These are phyloP conservation scores for Trametes maxima DNA, from an alignment of 768 basidiomycete species.

Conservation along the genomic window DNA sequence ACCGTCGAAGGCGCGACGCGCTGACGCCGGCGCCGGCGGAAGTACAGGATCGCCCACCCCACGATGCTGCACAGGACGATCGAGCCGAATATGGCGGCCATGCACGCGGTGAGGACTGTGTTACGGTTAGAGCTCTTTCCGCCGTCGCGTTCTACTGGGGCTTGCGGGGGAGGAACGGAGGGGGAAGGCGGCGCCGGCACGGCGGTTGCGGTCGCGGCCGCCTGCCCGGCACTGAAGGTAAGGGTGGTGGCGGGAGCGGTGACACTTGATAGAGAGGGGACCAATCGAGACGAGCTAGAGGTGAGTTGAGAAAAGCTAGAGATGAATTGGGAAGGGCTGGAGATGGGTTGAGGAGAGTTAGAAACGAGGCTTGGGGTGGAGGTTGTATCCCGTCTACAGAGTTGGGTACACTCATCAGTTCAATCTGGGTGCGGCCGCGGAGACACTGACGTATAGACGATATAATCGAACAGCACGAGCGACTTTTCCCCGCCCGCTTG, in stretches of 20 bases:
- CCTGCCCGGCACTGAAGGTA: neutral
- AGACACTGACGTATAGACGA: conserved; percentile 41
- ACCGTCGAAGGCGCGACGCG: conserved; percentile 14
- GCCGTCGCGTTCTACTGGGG: neutral
- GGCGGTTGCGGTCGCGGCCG: neutral
- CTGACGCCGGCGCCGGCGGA: neutral
- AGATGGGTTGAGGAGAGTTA: neutral
- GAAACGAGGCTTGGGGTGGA: no score
- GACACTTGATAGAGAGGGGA: neutral
- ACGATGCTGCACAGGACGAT: neutral
- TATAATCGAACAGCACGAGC: conserved; percentile 40
- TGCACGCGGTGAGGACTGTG: neutral
- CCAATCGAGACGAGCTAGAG: neutral
- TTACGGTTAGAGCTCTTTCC: neutral
- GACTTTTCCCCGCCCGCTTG: conserved; percentile 32
- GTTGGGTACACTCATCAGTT: neutral
- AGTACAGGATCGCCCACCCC: neutral
- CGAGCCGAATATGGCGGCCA: neutral
- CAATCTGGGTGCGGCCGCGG: neutral
- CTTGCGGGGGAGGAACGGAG: neutral
- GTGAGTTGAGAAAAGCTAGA: neutral
- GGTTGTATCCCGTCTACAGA: no score
- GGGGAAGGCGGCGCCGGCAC: neutral
- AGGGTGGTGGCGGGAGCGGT: neutral
- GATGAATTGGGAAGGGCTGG: neutral